These are phyloP conservation scores for Tieghemiomyces parasiticus DNA, from an alignment of 192 early-diverging fungal species.

Conservation along the genomic window DNA sequence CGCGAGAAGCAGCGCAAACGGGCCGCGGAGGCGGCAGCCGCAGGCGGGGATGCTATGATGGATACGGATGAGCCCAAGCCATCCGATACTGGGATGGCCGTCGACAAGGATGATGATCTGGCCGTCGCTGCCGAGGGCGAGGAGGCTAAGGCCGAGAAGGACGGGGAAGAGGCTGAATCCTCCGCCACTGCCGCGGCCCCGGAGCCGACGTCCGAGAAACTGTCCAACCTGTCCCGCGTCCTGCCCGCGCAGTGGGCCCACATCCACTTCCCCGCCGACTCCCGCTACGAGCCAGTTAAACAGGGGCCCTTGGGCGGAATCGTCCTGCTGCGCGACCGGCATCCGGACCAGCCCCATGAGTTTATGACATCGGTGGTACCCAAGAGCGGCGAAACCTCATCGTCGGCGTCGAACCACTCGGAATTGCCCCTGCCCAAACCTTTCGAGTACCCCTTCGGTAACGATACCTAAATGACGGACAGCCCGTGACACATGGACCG, in stretches of 20 bases:
- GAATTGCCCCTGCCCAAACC: slow-evolving; percentile 58
- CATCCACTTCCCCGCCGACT: slow-evolving; percentile 69
- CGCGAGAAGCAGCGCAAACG: not conserved
- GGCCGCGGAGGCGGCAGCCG: slow-evolving; percentile 39
- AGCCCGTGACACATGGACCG: too few relatives aligned
- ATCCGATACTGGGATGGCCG: not conserved
- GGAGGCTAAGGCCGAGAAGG: slow-evolving; percentile 10
- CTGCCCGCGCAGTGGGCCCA: slow-evolving; percentile 75
- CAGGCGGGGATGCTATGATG: slow-evolving; percentile 25
- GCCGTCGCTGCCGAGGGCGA: not conserved
- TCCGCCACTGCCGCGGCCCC: slow-evolving; percentile 11
- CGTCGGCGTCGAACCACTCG: slow-evolving; percentile 9
- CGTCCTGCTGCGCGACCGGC: slow-evolving; percentile 64
- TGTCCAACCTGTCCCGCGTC: slow-evolving; percentile 80
- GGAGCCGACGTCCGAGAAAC: slow-evolving; percentile 25
- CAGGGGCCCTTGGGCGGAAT: slow-evolving; percentile 61
- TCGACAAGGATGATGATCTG: not conserved
- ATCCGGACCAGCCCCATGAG: slow-evolving; percentile 64
- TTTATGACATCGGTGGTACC: slow-evolving; percentile 45
- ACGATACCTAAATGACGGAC: slow-evolving; percentile 33
- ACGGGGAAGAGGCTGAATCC: slow-evolving; percentile 23
- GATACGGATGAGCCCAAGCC: slow-evolving; percentile 16
- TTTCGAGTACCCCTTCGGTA: slow-evolving; percentile 66
- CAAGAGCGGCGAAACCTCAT: slow-evolving; percentile 15
- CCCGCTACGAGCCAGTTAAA: slow-evolving; percentile 84